A percentile compares a stretch with the other conserved stretches of the same genome.
Evolutionary conservation across 306 rosid genomes (phyloP).

Genomic region (Pyrus pyrifolia): DNA sequence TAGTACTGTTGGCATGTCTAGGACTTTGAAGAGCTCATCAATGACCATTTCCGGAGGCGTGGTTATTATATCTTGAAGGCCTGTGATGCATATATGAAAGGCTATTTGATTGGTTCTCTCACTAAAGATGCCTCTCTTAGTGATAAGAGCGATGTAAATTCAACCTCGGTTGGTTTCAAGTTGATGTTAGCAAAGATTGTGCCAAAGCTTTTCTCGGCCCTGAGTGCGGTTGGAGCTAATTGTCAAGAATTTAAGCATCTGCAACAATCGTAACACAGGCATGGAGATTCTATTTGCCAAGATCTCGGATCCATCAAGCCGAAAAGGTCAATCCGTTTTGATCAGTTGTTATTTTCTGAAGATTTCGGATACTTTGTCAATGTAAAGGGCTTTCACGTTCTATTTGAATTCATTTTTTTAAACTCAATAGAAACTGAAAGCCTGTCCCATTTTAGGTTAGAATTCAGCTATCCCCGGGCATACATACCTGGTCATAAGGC

Average conservation of each 20-base stretch:
- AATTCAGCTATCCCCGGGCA: neutral
- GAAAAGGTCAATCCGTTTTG: constrained; percentile 21
- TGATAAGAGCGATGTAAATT: constrained; percentile 48
- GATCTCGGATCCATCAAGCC: constrained; percentile 10
- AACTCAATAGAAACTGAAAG: constrained; percentile 18
- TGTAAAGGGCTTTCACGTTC: constrained; percentile 24
- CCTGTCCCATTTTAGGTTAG: constrained; percentile 20
- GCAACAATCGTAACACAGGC: constrained; percentile 43
- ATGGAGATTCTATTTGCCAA: constrained; percentile 10
- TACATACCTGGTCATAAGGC: neutral
- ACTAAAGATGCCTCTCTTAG: constrained; percentile 58
- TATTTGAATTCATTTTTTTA: constrained; percentile 6
- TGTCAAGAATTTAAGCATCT: constrained; percentile 80
- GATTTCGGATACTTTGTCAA: constrained; percentile 15
- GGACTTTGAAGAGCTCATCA: constrained; percentile 80
- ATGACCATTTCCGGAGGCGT: constrained; percentile 78
- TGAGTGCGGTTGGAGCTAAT: constrained; percentile 68
- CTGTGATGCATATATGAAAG: constrained; percentile 89
- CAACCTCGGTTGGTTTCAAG: constrained; percentile 95
- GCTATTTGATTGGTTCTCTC: constrained; percentile 76
- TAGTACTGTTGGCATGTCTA: constrained; percentile 22
- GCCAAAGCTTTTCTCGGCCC: constrained; percentile 68
- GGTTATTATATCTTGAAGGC: constrained; percentile 93
- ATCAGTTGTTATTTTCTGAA: neutral
- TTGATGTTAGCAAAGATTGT: constrained; percentile 82